A percentile compares a stretch with the other conserved stretches of the same genome.
phyloP scores from a whole-genome alignment of 106 monocot species.

The Narthecium ossifragum region DNA sequence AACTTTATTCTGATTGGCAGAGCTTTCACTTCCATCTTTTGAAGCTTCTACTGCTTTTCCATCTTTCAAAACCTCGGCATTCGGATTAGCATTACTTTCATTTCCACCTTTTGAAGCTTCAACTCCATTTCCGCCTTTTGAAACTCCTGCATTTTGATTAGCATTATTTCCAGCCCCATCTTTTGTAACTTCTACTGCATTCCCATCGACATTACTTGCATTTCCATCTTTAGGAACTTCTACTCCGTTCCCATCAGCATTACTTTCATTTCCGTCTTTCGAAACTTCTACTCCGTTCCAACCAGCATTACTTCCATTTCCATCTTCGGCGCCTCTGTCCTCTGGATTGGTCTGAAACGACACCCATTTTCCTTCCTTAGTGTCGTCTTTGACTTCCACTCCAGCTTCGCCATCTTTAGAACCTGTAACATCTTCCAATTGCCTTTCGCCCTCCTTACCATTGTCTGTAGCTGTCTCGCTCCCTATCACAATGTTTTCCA shows the following conservation, averaged over 20 bases:
- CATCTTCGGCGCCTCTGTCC: too few species aligned
- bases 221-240: background rate
- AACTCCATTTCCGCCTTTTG: too few species aligned
- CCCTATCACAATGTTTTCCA: background rate
- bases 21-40: slow-evolving; percentile 2
- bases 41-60: too few species aligned
- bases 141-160: background rate
- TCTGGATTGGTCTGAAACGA: too few species aligned
- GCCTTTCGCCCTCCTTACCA: background rate
- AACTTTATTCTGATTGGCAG: too few species aligned
- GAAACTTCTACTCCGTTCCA: background rate
- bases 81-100: too few species aligned
- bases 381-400: background rate
- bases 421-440: background rate
- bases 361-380: background rate
- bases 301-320: background rate
- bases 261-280: background rate
- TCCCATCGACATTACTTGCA: slow-evolving; percentile 2
- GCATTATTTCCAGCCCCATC: background rate
- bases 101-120: too few species aligned
- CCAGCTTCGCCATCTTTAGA: background rate
- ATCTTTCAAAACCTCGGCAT: too few species aligned
- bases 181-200: background rate
- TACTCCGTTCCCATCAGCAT: background rate
- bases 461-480: background rate